Evolutionary conservation across 23 red algal genomes (phyloP), one percentile per base, ranked within the genome.

Genomic region (Pyropia yezoensis): DNA sequence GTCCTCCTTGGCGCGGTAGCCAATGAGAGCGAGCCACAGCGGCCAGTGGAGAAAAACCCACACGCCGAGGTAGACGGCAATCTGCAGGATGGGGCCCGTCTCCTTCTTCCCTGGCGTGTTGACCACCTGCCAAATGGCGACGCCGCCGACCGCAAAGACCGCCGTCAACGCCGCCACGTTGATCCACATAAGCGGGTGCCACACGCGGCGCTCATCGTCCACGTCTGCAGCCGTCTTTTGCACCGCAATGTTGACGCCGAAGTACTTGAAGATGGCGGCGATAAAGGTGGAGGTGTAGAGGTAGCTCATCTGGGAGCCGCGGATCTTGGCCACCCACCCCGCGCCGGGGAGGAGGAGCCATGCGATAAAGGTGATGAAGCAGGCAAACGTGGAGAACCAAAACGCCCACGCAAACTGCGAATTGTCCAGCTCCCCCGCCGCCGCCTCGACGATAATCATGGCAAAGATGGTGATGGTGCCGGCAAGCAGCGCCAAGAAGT

Each of bases 1-100:
- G 21, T 59, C 55, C 55, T 59, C 55, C 25, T 21, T 27, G 55
- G 55, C 55, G 55, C 25, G 25, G 55, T 59, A 59, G 4, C 55
- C 55, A 27, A 27, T 15, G 12, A 59, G 17, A 0, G 55, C 55
- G 7, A 59, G 19, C 21, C 19, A 27, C 21, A 23, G 55, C 21
- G 55, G 55, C 55, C 55, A 59, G 55, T 59, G 55, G 55, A 59
- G 55, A 13, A 59, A 59, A 2, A 59, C 55, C 55, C 55, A 59
- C 7, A 59, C 21, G 21, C 21, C 55, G 5, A 59, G 19, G 55
- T 23, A 21, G 7, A 27, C 19, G 21, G 25, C 19, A 59, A 59
- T 59, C 21, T 59, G 25, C 21, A 59, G 21, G 21, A 59, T 27
- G 1, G 55, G 55, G 55, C 55, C 55, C 19, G 25, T 21, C 25